These are phyloP conservation scores for Alternaria tenuissima DNA, from an alignment of 2,329 filamentous ascomycete genomes.

Conservation along the genomic window DNA sequence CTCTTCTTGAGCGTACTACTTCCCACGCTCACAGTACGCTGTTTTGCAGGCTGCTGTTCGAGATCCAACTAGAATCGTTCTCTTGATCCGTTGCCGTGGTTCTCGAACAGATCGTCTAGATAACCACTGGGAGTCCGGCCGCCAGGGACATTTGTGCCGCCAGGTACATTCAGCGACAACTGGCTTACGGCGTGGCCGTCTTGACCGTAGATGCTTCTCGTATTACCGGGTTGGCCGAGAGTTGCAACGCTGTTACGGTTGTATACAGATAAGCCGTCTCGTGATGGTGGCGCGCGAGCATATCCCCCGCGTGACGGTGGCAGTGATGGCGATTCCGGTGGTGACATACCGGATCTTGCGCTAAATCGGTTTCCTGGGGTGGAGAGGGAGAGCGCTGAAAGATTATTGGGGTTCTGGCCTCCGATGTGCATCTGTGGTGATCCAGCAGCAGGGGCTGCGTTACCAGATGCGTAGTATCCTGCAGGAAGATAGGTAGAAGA, in stretches of 20 bases:
- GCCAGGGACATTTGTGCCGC: constrained; percentile 57
- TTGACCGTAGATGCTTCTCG: constrained; percentile 42
- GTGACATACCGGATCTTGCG: constrained; percentile 44
- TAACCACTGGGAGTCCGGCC: constrained; percentile 86
- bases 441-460: constrained; percentile 57
- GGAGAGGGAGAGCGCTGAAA: constrained; percentile 42
- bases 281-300: constrained; percentile 43
- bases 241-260: constrained; percentile 50
- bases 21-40: constrained; percentile 10
- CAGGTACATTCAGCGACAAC: constrained; percentile 68
- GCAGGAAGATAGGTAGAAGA: constrained; percentile 85
- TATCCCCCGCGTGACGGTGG: constrained; percentile 47
- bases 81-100: constrained; percentile 60
- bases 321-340: constrained; percentile 46
- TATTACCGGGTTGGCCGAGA: constrained; percentile 43
- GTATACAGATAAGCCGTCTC: constrained; percentile 44
- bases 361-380: constrained; percentile 46
- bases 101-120: constrained; percentile 87
- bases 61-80: constrained; percentile 44
- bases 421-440: constrained; percentile 55
- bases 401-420: constrained; percentile 42
- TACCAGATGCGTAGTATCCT: constrained; percentile 85
- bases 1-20: neutral
- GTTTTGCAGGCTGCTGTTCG: constrained; percentile 18
- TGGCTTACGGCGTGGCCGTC: constrained; percentile 67